Evolutionary conservation across 2,329 filamentous ascomycete genomes (phyloP).

Genomic region (Epichloe bromicola): DNA sequence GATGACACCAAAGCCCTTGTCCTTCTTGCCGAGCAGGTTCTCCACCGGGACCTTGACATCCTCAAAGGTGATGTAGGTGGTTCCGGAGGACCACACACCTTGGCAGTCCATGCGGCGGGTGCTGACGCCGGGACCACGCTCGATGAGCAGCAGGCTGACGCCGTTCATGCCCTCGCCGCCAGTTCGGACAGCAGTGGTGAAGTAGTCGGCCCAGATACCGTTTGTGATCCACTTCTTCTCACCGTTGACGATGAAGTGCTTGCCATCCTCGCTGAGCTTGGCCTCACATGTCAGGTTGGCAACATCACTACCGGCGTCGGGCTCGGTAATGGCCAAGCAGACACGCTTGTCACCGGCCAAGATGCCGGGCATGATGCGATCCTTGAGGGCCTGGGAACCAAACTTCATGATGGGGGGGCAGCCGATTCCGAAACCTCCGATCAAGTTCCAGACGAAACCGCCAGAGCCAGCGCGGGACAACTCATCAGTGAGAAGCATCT

Average conservation of each 20-base stretch:
- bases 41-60: constrained; percentile 99
- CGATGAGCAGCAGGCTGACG: constrained; percentile 80
- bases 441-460: constrained; percentile 91
- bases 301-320: constrained; percentile 87
- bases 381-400: constrained; percentile 69
- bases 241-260: constrained; percentile 98
- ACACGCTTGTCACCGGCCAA: constrained; percentile 91
- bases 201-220: constrained; percentile 93
- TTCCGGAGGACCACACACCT: constrained; percentile 89
- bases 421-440: constrained; percentile 94
- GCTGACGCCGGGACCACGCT: constrained; percentile 77
- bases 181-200: constrained; percentile 91
- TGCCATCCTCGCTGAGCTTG: constrained; percentile 86
- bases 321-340: constrained; percentile 94
- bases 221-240: constrained; percentile 99
- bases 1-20: constrained; percentile 96
- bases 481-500: constrained; percentile 91
- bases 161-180: constrained; percentile 85
- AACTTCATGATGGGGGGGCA: constrained; percentile 87
- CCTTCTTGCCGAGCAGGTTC: constrained; percentile 94
- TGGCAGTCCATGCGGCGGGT: constrained; percentile 97
- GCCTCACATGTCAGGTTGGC: constrained; percentile 93
- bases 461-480: constrained; percentile 78
- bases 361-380: constrained; percentile 81
- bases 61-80: constrained; percentile 95